These are phyloP conservation scores for Malassezia restricta DNA, from an alignment of 1,284 basidiomycete species.

Conservation along the genomic window DNA sequence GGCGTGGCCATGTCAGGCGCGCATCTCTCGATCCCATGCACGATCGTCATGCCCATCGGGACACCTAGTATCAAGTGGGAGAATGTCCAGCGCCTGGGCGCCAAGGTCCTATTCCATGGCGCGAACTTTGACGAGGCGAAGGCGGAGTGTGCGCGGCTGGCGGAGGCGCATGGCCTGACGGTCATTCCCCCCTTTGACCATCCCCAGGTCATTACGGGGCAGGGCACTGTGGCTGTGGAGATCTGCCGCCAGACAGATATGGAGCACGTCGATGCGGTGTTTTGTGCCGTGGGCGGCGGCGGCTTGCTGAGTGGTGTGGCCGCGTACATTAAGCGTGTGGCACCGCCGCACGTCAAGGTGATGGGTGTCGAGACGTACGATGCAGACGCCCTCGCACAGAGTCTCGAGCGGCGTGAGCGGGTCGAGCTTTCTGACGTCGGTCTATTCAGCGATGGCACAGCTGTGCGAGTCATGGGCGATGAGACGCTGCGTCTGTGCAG, in stretches of 20 bases:
- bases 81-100: constrained; percentile 82
- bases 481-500: constrained; percentile 88
- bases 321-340: constrained; percentile 87
- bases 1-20: constrained; percentile 88
- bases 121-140: constrained; percentile 93
- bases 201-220: constrained; percentile 89
- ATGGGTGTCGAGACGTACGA: constrained; percentile 91
- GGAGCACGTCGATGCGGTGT: constrained; percentile 63
- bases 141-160: constrained; percentile 77
- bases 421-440: constrained; percentile 80
- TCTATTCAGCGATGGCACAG: constrained; percentile 95
- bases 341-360: constrained; percentile 68
- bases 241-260: constrained; percentile 50
- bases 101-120: constrained; percentile 85
- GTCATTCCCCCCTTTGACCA: constrained; percentile 98
- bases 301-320: constrained; percentile 78
- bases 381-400: constrained; percentile 80
- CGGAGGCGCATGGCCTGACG: constrained; percentile 61
- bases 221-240: constrained; percentile 90
- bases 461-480: constrained; percentile 88
- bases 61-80: constrained; percentile 93
- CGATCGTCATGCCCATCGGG: constrained; percentile 92
- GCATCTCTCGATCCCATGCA: constrained; percentile 77
- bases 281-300: constrained; percentile 82
- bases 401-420: constrained; percentile 55